phyloP scores from a whole-genome alignment of 176 grass and related monocot genomes.

The Metroxylon sagu region DNA sequence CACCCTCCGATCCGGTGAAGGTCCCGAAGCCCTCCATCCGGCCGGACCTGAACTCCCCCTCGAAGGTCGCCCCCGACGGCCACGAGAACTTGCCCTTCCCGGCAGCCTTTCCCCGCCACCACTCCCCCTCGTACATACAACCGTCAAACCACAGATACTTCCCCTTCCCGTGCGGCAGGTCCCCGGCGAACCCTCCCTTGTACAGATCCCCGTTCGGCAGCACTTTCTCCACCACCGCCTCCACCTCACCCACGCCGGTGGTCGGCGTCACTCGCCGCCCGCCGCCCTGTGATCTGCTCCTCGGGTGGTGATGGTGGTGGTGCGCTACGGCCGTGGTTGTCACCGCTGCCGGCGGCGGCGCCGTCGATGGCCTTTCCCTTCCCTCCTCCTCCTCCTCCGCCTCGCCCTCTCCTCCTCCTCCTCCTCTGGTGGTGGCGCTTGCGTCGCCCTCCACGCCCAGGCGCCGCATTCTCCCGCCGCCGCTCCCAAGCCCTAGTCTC shows the following conservation, averaged over 20 bases:
- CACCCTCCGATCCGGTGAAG: conserved; percentile 63
- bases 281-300: neutral
- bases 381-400: too few species aligned
- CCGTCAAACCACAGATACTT: conserved; percentile 88
- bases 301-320: too few species aligned
- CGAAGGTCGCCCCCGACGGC: conserved; percentile 82
- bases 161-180: conserved; percentile 62
- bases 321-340: too few species aligned
- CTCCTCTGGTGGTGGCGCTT: too few species aligned
- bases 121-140: conserved; percentile 95
- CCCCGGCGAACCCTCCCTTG: conserved; percentile 40
- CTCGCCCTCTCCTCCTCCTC: too few species aligned
- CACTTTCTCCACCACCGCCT: conserved; percentile 58
- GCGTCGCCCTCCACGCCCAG: too few species aligned
- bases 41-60: conserved; percentile 73
- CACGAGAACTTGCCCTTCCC: conserved; percentile 89
- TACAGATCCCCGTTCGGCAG: conserved; percentile 80
- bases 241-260: conserved; percentile 22
- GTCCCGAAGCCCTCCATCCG: conserved; percentile 79
- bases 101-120: conserved; percentile 59
- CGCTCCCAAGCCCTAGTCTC: too few species aligned
- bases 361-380: too few species aligned
- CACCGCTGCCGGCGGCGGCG: too few species aligned
- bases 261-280: conserved; percentile 52
- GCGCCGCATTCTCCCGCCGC: too few species aligned